Evolutionary conservation across 2,329 filamentous ascomycete genomes (phyloP).

Genomic region (Chalara sp.): DNA sequence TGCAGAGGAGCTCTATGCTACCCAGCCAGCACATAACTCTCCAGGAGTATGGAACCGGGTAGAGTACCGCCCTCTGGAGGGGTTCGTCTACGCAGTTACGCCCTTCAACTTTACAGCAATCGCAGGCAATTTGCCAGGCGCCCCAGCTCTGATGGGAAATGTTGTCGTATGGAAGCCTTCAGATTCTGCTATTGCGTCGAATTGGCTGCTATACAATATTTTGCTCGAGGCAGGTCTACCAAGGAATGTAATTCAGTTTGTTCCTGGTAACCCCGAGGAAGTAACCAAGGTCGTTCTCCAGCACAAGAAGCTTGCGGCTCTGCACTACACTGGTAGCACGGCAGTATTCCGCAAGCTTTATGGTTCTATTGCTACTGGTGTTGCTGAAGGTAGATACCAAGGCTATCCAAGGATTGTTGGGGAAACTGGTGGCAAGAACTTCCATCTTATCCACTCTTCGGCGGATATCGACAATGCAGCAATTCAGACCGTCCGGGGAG

Average conservation of each 20-base stretch:
- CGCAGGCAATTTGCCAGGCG: slow-evolving; percentile 74
- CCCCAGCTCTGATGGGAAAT: slow-evolving; percentile 84
- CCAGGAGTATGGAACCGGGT: slow-evolving; percentile 85
- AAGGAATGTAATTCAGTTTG: slow-evolving; percentile 83
- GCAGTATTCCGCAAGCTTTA: slow-evolving; percentile 85
- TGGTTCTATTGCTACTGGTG: slow-evolving; percentile 74
- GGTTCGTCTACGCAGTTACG: slow-evolving; percentile 88
- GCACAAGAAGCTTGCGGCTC: slow-evolving; percentile 77
- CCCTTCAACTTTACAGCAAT: slow-evolving; percentile 98
- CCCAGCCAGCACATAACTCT: slow-evolving; percentile 79
- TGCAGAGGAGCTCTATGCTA: slow-evolving; percentile 80
- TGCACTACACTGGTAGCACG: slow-evolving; percentile 93
- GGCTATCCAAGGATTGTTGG: slow-evolving; percentile 85
- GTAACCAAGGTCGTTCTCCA: slow-evolving; percentile 71
- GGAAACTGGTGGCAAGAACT: slow-evolving; percentile 92
- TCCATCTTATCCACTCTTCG: slow-evolving; percentile 72
- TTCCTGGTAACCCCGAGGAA: slow-evolving; percentile 79
- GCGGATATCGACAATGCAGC: slow-evolving; percentile 75
- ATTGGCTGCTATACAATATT: slow-evolving; percentile 85
- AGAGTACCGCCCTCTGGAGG: slow-evolving; percentile 84
- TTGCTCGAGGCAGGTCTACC: slow-evolving; percentile 85
- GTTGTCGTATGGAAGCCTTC: slow-evolving; percentile 96
- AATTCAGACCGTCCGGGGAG: slow-evolving; percentile 75
- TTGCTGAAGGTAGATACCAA: slow-evolving; percentile 74
- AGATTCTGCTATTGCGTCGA: slow-evolving; percentile 76